Conservation (phyloP, 1,284 basidiomycete genomes). For the Mycena sp. region DNA sequence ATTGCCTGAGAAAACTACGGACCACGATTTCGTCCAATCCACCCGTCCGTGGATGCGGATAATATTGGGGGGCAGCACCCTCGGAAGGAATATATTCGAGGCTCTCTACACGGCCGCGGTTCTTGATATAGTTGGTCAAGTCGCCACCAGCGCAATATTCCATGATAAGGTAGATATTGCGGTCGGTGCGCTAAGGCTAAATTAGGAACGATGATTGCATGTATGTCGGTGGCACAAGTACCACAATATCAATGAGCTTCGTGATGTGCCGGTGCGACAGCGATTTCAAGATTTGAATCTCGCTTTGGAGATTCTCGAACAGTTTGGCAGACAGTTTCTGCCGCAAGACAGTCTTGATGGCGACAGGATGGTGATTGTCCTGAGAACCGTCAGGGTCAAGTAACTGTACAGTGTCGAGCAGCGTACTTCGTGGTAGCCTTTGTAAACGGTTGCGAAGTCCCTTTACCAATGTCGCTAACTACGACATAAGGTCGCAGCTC, state of each 20-base stretch:
- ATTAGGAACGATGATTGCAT: constrained; percentile 5
- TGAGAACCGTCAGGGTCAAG: constrained; percentile 41
- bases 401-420: neutral
- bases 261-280: constrained; percentile 96
- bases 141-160: constrained; percentile 97
- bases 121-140: constrained; percentile 96
- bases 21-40: constrained; percentile 94
- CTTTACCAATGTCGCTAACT: constrained; percentile 80
- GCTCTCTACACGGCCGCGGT: constrained; percentile 86
- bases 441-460: constrained; percentile 97
- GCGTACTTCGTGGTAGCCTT: constrained; percentile 88
- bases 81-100: constrained; percentile 81
- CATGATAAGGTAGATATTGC: constrained; percentile 98
- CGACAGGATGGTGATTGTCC: constrained; percentile 83
- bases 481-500: constrained; percentile 80
- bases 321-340: constrained; percentile 92
- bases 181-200: constrained; percentile 79
- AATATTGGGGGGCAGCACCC: constrained; percentile 79
- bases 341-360: constrained; percentile 95
- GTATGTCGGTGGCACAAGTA: constrained; percentile 48
- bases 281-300: constrained; percentile 97
- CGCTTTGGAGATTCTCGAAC: constrained; percentile 95
- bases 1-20: constrained; percentile 91
- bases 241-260: constrained; percentile 91
- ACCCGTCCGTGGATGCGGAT: constrained; percentile 90